Evolutionary conservation across 208 protist genomes (phyloP).

Genomic region (Strigomonas culicis): DNA sequence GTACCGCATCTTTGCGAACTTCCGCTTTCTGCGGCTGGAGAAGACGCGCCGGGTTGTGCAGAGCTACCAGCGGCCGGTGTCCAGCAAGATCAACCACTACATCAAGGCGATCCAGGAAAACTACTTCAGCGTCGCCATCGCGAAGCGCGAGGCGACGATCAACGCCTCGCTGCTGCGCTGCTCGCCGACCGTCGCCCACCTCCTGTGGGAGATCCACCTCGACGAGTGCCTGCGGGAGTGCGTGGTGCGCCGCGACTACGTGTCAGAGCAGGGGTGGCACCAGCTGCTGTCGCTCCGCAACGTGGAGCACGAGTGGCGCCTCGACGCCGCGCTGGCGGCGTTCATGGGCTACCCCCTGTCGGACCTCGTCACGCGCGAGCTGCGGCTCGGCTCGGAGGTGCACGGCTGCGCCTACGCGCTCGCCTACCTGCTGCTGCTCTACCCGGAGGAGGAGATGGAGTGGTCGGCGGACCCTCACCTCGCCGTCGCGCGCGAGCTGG

Average conservation of each 20-base stretch:
- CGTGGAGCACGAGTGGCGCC: constrained; percentile 71
- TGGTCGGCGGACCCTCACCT: constrained; percentile 70
- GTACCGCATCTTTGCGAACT: constrained; percentile 64
- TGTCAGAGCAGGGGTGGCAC: constrained; percentile 82
- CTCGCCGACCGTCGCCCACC: constrained; percentile 45
- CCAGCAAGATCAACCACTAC: constrained; percentile 54
- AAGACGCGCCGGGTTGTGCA: constrained; percentile 64
- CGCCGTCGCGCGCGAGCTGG: constrained; percentile 37
- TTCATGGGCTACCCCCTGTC: constrained; percentile 63
- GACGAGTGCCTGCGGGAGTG: constrained; percentile 45
- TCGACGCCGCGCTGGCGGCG: constrained; percentile 66
- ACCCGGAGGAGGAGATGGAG: constrained; percentile 58
- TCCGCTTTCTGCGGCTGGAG: constrained; percentile 60
- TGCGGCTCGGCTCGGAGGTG: constrained; percentile 58
- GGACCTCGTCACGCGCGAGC: constrained; percentile 38
- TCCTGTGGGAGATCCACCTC: constrained; percentile 73
- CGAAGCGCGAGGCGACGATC: constrained; percentile 42
- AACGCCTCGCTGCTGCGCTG: constrained; percentile 47
- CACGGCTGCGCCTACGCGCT: constrained; percentile 83
- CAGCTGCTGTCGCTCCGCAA: constrained; percentile 82
- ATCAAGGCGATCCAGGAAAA: constrained; percentile 60
- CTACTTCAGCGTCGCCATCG: constrained; percentile 59
- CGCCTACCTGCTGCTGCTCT: constrained; percentile 71
- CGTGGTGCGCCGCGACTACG: constrained; percentile 61
- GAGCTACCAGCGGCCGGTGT: constrained; percentile 58